These are phyloP conservation scores for Fraxinus angustifolia DNA, from an alignment of 305 asterid species.

Conservation along the genomic window DNA sequence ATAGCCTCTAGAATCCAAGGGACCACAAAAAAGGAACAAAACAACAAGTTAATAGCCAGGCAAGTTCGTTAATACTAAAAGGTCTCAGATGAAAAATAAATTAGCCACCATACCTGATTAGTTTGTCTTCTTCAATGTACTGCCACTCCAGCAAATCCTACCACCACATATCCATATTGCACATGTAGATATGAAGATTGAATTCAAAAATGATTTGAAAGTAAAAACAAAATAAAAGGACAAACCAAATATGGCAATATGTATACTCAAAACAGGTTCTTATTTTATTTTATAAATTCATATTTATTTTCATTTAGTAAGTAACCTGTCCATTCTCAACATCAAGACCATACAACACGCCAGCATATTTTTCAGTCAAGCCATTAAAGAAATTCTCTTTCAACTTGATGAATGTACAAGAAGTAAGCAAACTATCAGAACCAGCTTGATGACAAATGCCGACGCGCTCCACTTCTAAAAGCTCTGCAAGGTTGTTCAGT, in stretches of 20 bases:
- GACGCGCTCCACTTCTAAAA: conserved; percentile 27
- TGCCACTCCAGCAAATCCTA: not conserved
- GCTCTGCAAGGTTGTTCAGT: conserved; percentile 32
- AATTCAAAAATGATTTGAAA: not conserved
- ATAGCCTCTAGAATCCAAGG: not conserved
- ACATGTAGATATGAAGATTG: not conserved
- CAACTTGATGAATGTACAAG: conserved; percentile 36
- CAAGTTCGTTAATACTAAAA: not conserved
- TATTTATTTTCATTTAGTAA: conserved; percentile 15
- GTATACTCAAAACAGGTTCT: conserved; percentile 6
- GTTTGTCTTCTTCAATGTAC: not conserved
- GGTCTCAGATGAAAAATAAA: not conserved
- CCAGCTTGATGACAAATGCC: conserved; percentile 43
- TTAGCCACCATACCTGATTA: not conserved
- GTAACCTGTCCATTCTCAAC: conserved; percentile 18
- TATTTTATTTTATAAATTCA: conserved; percentile 13
- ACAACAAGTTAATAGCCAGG: not conserved
- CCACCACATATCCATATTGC: not conserved
- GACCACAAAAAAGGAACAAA: not conserved
- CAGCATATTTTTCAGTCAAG: conserved; percentile 30
- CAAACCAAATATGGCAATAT: not conserved
- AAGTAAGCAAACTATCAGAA: conserved; percentile 39
- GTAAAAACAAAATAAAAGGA: not conserved
- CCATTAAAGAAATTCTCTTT: conserved; percentile 30
- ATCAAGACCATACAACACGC: conserved; percentile 36